A percentile compares a stretch with the other conserved stretches of the same genome.
Conservation (phyloP, 2,329 filamentous ascomycete genomes). For the Chaetomium sp. region DNA sequence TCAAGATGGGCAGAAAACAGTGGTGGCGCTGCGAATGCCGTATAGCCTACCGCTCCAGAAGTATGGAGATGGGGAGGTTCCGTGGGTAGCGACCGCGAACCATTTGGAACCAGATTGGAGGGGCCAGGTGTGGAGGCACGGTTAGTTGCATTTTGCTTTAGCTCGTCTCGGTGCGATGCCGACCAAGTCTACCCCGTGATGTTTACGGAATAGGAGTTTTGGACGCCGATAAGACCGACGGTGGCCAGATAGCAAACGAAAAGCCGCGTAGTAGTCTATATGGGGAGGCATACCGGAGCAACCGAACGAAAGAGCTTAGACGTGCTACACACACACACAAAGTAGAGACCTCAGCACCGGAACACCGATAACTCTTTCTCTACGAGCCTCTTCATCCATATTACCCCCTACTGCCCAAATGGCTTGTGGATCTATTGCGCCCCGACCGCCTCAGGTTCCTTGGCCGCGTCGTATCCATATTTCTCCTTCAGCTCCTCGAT, state of each 20-base stretch:
- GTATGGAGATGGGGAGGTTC: slow-evolving; percentile 58
- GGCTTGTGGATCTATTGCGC: slow-evolving; percentile 12
- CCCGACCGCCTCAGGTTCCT: slow-evolving; percentile 53
- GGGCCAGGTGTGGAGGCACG: slow-evolving; percentile 36
- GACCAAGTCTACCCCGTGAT: not conserved
- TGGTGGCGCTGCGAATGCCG: slow-evolving; percentile 71
- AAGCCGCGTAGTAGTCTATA: too few species aligned
- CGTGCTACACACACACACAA: too few species aligned
- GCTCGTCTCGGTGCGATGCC: too few species aligned
- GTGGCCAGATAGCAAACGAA: too few species aligned
- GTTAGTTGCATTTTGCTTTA: not conserved
- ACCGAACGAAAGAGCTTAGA: too few species aligned
- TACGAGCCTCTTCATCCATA: not conserved
- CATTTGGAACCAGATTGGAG: slow-evolving; percentile 58
- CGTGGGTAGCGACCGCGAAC: slow-evolving; percentile 65
- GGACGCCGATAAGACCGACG: too few species aligned
- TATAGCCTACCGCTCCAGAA: slow-evolving; percentile 68
- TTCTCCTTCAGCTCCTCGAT: slow-evolving; percentile 66
- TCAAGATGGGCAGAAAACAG: slow-evolving; percentile 13
- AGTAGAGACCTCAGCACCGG: too few species aligned
- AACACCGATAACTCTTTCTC: too few species aligned
- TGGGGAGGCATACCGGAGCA: too few species aligned
- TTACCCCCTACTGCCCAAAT: not conserved
- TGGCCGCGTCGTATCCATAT: slow-evolving; percentile 61
- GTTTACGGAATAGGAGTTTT: not conserved